Evolutionary conservation across 202 grass and related monocot genomes (phyloP), one percentile per base, ranked within the genome.

Genomic region (Tripidium arundinaceum): DNA sequence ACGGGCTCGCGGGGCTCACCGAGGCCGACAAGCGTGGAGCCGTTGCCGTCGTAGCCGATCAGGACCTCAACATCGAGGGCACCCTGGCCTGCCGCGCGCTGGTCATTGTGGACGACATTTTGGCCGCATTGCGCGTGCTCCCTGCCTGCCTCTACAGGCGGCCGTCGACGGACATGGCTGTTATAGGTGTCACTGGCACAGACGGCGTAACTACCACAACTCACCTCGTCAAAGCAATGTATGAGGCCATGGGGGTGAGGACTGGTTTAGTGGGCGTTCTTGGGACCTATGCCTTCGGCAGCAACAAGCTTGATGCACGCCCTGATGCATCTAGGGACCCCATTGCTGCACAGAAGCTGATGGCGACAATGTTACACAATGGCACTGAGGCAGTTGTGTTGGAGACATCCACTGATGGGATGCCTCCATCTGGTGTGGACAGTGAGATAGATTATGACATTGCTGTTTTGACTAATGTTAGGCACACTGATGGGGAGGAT

Each of bases 311-410:
- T 64, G 92, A 98, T 67, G 83, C 88, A 0, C 69, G 33, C 5
- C 79, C 80, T 80, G 79, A 55, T 81, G 75, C 86, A 12, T 78
- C 87, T 62, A 39, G 63, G 52, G 93, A 83, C 29, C 84, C 92
- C 47, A 89, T 94, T 72, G 86, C 82, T 5, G 84, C 92, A 27
- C 94, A 98, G 79, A 98, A 90, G 86, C 70, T 98, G 68, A 92
- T 94, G 92, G 94, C 92, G 3, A 94, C 85, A 39, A 94, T 98
- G 94, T 65, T 92, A 47, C 90, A 98, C 68, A 98, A 98, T 71
- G 94, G 92, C 4, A 89, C 94, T 4, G 89, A 94, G 83, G 94
- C 86, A 28, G 92, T 87, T 83, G 87, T 94, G 12, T 79, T 98
- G 86, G 92, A 98, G 79, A 87, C 83, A 61, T 67, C 79, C 58